These are phyloP conservation scores for Mucor circinelloides DNA, from an alignment of 371 early-diverging fungal genomes.

Conservation along the genomic window DNA sequence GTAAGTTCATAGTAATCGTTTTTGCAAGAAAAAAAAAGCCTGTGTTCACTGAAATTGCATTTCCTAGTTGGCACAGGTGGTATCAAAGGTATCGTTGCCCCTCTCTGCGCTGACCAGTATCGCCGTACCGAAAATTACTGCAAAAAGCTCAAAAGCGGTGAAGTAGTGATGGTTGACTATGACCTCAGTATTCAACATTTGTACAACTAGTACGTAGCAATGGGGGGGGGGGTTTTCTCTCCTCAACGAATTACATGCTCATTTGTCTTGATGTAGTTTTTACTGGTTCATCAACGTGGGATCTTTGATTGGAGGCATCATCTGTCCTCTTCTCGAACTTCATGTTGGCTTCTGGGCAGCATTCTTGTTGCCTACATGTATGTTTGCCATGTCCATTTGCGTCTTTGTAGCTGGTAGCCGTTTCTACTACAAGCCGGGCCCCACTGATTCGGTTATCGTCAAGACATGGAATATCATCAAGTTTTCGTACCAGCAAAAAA, in stretches of 20 bases:
- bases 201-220: conserved; percentile 60
- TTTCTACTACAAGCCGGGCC: conserved; percentile 56
- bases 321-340: conserved; percentile 54
- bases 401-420: conserved; percentile 61
- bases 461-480: conserved; percentile 51
- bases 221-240: too few species aligned
- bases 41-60: too few species aligned
- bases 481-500: conserved; percentile 43
- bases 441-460: conserved; percentile 60
- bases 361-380: conserved; percentile 65
- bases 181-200: conserved; percentile 62
- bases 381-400: conserved; percentile 61
- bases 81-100: conserved; percentile 69
- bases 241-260: too few species aligned
- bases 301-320: conserved; percentile 47
- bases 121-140: conserved; percentile 46
- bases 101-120: conserved; percentile 49
- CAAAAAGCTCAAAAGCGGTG: conserved; percentile 48
- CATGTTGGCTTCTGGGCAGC: conserved; percentile 54
- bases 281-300: conserved; percentile 67
- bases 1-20: conserved; percentile 18
- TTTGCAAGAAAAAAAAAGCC: too few species aligned
- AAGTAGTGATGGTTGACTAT: conserved; percentile 60
- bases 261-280: too few species aligned
- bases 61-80: conserved; percentile 82